Conservation (phyloP, 371 early-diverging fungal species). For the Cladochytrium tenue region DNA sequence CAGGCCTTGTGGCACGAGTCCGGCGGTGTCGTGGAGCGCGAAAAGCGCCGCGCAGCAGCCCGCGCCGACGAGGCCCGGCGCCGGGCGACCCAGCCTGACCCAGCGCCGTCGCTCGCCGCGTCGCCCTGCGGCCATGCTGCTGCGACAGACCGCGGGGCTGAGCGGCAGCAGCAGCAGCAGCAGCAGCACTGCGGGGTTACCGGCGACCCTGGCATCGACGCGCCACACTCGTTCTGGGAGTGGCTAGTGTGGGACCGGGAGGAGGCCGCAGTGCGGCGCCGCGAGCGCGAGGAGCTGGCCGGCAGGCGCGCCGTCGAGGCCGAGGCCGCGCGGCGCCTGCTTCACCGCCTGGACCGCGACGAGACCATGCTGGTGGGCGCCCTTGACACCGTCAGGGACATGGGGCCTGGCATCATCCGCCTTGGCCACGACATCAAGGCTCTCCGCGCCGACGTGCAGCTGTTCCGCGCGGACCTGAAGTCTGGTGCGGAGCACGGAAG, state of each 20-base stretch:
- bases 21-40: slow-evolving; percentile 10
- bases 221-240: background rate
- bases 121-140: background rate
- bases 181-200: too few species aligned
- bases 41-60: slow-evolving; percentile 2
- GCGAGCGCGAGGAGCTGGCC: background rate
- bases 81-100: background rate
- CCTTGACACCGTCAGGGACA: slow-evolving; percentile 4
- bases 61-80: slow-evolving; percentile 7
- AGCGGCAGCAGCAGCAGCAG: slow-evolving; percentile 9
- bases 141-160: background rate
- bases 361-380: slow-evolving; percentile 4
- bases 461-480: slow-evolving; percentile 17
- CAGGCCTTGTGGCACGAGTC: slow-evolving; percentile 17
- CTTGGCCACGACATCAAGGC: slow-evolving; percentile 12
- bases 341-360: slow-evolving; percentile 9
- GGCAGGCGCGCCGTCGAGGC: background rate
- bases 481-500: too few species aligned
- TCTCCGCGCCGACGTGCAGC: slow-evolving; percentile 15
- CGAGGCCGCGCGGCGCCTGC: background rate
- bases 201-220: background rate
- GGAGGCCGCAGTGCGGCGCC: background rate
- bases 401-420: slow-evolving; percentile 15
- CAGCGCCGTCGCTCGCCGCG: background rate
- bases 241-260: background rate